Conservation (phyloP, 805 yeast species). For the Sugiyamaella lignohabitans region DNA sequence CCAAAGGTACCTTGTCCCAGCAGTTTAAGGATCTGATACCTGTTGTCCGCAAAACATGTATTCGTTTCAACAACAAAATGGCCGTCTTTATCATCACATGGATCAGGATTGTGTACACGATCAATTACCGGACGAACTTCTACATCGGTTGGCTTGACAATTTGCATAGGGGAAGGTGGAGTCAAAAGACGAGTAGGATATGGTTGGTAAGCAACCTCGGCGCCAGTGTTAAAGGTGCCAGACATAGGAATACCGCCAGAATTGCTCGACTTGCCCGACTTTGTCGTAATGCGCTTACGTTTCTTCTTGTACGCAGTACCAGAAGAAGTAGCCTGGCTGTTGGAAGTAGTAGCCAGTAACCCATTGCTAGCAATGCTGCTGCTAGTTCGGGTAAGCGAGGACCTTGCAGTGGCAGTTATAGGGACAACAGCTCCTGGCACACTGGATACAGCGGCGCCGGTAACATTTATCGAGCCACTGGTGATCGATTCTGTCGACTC, state of each 20-base stretch:
- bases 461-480: not conserved
- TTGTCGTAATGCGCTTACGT: constrained; percentile 2
- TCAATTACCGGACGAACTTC: constrained; percentile 24
- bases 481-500: constrained; percentile 6
- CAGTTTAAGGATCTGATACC: constrained; percentile 60
- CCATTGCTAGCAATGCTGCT: constrained; percentile 1
- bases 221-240: not conserved
- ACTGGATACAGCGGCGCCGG: not conserved
- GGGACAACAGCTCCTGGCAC: not conserved
- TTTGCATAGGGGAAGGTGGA: constrained; percentile 18
- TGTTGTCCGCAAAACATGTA: constrained; percentile 42
- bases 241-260: not conserved
- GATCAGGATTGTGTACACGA: constrained; percentile 3
- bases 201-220: not conserved
- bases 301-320: not conserved
- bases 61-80: constrained; percentile 30
- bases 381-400: not conserved
- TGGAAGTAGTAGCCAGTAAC: not conserved
- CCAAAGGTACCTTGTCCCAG: constrained; percentile 94
- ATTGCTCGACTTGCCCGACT: not conserved
- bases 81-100: constrained; percentile 32
- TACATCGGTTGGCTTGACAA: constrained; percentile 27
- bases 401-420: not conserved
- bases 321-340: not conserved
- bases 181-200: not conserved